Percentiles rank a stretch among this genome's conserved stretches.
These are phyloP conservation scores for Cairneyella variabilis DNA, from an alignment of 495 filamentous ascomycete species.

Conservation along the genomic window DNA sequence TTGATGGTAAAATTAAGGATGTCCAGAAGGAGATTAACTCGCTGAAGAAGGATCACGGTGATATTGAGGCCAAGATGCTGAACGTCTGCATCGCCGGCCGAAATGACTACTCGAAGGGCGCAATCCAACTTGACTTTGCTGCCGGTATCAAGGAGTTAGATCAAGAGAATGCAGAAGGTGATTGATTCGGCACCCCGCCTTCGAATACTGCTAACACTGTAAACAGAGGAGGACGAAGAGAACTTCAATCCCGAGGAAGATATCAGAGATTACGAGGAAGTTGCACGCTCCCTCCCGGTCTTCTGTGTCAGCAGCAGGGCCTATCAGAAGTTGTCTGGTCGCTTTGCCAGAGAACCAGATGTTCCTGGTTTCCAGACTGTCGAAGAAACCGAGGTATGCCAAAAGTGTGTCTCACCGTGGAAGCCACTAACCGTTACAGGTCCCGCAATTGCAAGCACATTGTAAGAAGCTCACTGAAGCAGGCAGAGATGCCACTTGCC, in stretches of 20 bases:
- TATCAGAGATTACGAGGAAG: conserved; percentile 51
- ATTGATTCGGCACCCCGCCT: too few species aligned
- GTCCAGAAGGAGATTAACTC: conserved; percentile 49
- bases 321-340: conserved; percentile 56
- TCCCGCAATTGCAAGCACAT: conserved; percentile 54
- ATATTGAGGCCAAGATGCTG: conserved; percentile 21
- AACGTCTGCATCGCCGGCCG: conserved; percentile 10
- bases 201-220: too few species aligned
- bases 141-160: conserved; percentile 18
- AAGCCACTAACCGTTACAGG: conserved; percentile 33
- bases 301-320: conserved; percentile 58
- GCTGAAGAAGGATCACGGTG: conserved; percentile 48
- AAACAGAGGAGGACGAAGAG: conserved; percentile 11
- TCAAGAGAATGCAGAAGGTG: conserved; percentile 12
- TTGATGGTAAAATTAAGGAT: conserved; percentile 38
- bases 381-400: conserved; percentile 39
- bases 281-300: conserved; percentile 50
- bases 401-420: too few species aligned
- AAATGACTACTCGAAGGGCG: conserved; percentile 12
- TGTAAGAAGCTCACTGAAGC: conserved; percentile 49
- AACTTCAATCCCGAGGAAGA: conserved; percentile 6
- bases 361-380: conserved; percentile 42
- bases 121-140: conserved; percentile 16
- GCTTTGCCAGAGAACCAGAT: conserved; percentile 42
- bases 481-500: conserved; percentile 37